These are phyloP conservation scores for Phylloporus sp. DNA, from an alignment of 768 basidiomycete species.

Conservation along the genomic window DNA sequence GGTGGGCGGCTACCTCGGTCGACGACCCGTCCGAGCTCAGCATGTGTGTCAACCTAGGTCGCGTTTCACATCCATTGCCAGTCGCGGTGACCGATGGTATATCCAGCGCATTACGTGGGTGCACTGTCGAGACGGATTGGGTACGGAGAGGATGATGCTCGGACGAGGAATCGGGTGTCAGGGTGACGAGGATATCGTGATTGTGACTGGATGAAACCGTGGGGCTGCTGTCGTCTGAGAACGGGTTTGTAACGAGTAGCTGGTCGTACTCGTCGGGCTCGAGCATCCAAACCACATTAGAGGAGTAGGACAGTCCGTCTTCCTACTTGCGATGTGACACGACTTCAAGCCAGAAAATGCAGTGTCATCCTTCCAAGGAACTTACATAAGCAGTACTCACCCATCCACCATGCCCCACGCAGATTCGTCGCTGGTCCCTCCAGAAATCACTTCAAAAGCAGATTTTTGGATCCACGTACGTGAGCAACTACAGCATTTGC, in stretches of 20 bases:
- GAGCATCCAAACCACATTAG: conserved; percentile 27
- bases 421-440: conserved; percentile 69
- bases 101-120: neutral
- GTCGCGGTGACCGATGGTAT: neutral
- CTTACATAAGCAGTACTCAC: conserved; percentile 11
- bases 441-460: conserved; percentile 60
- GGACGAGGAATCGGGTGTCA: neutral
- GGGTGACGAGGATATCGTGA: neutral
- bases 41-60: conserved; percentile 3
- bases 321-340: neutral
- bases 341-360: too few relatives aligned
- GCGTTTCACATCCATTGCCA: conserved; percentile 1
- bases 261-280: conserved; percentile 21
- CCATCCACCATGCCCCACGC: conserved; percentile 70
- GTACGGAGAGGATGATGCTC: conserved; percentile 16
- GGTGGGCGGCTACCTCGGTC: neutral
- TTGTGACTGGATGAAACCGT: neutral
- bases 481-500: conserved; percentile 52
- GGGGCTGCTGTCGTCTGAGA: conserved; percentile 7
- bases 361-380: too few relatives aligned
- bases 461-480: conserved; percentile 80
- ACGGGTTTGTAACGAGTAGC: conserved; percentile 18
- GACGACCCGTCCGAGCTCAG: neutral
- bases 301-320: conserved; percentile 5
- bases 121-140: conserved; percentile 6